Percentiles rank a stretch among this genome's conserved stretches.
Evolutionary conservation across 495 filamentous ascomycete genomes (phyloP).

Genomic region (Hypoxylon lienhwacheense): DNA sequence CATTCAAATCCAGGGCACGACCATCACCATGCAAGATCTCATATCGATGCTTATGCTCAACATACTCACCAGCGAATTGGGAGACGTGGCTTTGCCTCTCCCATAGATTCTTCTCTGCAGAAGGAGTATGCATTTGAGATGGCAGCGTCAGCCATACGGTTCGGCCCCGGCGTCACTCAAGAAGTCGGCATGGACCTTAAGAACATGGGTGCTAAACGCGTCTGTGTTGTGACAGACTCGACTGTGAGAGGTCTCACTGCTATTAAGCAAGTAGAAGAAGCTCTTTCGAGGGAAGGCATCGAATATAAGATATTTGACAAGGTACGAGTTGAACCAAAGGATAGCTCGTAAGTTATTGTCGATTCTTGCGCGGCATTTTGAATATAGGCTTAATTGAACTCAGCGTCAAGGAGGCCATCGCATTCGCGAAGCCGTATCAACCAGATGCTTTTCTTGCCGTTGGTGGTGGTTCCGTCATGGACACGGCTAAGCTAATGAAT

Average conservation of each 20-base stretch:
- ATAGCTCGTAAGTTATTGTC: conserved; percentile 67
- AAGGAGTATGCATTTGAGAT: conserved; percentile 99
- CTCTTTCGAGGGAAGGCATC: conserved; percentile 73
- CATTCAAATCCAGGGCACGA: conserved; percentile 82
- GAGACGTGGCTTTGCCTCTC: conserved; percentile 64
- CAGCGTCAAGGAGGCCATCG: conserved; percentile 85
- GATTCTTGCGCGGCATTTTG: background rate
- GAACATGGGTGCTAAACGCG: conserved; percentile 83
- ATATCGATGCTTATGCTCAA: conserved; percentile 56
- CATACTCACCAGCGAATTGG: conserved; percentile 51
- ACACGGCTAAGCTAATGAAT: conserved; percentile 98
- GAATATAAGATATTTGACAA: conserved; percentile 78
- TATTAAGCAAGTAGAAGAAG: conserved; percentile 81
- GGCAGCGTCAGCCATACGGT: conserved; percentile 91
- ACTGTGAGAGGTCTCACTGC: conserved; percentile 78
- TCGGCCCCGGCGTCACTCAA: conserved; percentile 88
- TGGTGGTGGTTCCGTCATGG: conserved; percentile 86
- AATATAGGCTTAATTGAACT: conserved; percentile 3
- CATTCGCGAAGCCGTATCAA: conserved; percentile 72
- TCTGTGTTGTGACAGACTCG: conserved; percentile 86
- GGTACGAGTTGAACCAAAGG: conserved; percentile 86
- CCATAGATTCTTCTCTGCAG: conserved; percentile 66
- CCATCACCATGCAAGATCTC: conserved; percentile 58
- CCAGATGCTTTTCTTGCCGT: conserved; percentile 93
- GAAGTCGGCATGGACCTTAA: conserved; percentile 99